Base-by-base conservation (phyloP, 2,329 filamentous ascomycete species). In the Rutstroemia sp. region DNA sequence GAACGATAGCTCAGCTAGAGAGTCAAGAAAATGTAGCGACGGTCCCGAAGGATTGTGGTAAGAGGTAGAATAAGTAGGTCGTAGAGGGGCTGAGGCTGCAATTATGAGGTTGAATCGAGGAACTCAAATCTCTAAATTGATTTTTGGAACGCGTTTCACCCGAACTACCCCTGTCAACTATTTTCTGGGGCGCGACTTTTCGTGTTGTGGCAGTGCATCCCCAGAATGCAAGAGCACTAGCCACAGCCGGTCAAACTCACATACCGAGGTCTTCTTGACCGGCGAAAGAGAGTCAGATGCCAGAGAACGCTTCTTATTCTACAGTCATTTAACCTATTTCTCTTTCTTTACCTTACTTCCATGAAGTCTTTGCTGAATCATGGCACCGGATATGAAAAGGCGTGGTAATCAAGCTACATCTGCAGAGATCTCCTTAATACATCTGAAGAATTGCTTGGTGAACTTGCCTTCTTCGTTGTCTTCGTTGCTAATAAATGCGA, bases 391-490 rank as follows among this genome's bases (percentile, higher is more conserved):
- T 51, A 44, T 50, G 14, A 63, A 58, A 58, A 60, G 63, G 42
- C 61, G 77, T 70, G 81, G 79, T 69, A 75, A 76, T 70, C 80
- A 79, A 65, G 79, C 88, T 45, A 85, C 86, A 37, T 79, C 87
- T 60, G 91, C 90, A 58, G 92, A 96, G 75, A 80, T 97, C 63
- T 87, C 87, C 54, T 80, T 97, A 59, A 83, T 90, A 49, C 89
- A 92, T 64, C 80, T 97, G 58, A 95, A 95, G 77, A 97, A 87
- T 72, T 99, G 94, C 74, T 79, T 99, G 52, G 89, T 96, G 71
- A 97, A 97, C 73, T 81, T 99, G 51, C 94, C 94, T 49, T 75
- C 88, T 4, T 87, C 89, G 25, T 77, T 99, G 56, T 91, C 95
- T 56, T 86, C 89, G 38, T 74, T 96, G 54, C 81, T 99, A 50